Evolutionary conservation across 352 stramenopile genomes (phyloP).

Genomic region (Phytophthora litchii): DNA sequence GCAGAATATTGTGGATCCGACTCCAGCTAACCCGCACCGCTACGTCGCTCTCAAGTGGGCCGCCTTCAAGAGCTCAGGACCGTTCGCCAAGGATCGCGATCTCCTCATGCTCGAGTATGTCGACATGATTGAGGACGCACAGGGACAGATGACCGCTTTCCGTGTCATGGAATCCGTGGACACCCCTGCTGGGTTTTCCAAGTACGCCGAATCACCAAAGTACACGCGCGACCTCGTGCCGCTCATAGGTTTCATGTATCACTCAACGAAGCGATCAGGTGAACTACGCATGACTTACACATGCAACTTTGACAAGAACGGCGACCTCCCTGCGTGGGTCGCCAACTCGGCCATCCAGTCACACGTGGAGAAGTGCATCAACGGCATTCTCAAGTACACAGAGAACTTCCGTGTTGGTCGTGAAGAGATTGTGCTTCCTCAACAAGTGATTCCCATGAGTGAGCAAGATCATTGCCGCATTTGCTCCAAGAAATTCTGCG

Average conservation of each 20-base stretch:
- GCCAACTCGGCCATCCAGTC: conserved; percentile 87
- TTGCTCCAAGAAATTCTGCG: conserved; percentile 79
- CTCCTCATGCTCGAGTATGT: conserved; percentile 89
- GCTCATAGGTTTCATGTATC: conserved; percentile 89
- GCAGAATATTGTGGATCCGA: conserved; percentile 81
- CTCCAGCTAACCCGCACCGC: conserved; percentile 62
- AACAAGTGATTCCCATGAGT: conserved; percentile 77
- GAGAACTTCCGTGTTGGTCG: conserved; percentile 73
- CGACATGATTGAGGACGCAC: conserved; percentile 87
- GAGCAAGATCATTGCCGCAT: conserved; percentile 75
- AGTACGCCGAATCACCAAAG: conserved; percentile 63
- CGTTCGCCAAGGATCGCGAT: conserved; percentile 81
- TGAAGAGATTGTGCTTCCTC: conserved; percentile 75
- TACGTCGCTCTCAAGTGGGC: conserved; percentile 89
- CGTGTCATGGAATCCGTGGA: conserved; percentile 87
- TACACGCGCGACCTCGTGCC: conserved; percentile 78
- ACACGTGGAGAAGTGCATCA: conserved; percentile 88
- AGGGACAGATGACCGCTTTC: conserved; percentile 85
- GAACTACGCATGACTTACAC: conserved; percentile 88
- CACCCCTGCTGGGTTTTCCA: conserved; percentile 53
- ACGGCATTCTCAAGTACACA: conserved; percentile 88
- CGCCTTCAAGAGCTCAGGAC: conserved; percentile 83
- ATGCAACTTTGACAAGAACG: conserved; percentile 88
- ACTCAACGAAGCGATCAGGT: conserved; percentile 78
- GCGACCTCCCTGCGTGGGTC: conserved; percentile 80